phyloP scores from a whole-genome alignment of 441 rosid species.

The Breynia disticha region DNA sequence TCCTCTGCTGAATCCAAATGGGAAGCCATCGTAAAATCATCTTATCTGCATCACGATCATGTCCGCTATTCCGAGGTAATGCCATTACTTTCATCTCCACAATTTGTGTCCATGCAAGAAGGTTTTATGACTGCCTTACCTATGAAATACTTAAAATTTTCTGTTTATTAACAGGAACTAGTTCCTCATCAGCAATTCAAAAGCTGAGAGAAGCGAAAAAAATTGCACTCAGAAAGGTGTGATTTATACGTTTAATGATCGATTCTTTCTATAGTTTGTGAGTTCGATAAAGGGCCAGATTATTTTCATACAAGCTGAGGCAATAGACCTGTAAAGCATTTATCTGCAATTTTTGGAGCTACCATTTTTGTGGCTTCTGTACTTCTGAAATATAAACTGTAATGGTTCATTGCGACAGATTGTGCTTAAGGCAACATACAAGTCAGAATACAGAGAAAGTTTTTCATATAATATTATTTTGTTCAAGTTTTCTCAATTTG shows the following conservation, averaged over 20 bases:
- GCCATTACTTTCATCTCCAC: background rate
- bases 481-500: too few species aligned
- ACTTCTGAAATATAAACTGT: too few species aligned
- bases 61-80: conserved; percentile 48
- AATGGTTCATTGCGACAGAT: too few species aligned
- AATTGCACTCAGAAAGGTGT: background rate
- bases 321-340: background rate
- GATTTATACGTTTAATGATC: conserved; percentile 2
- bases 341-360: background rate
- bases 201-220: conserved; percentile 20
- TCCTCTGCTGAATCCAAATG: conserved; percentile 44
- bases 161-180: conserved; percentile 48
- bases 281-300: background rate
- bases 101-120: too few species aligned
- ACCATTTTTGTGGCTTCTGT: too few species aligned
- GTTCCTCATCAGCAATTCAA: conserved; percentile 36
- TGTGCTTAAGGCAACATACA: too few species aligned
- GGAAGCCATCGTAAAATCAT: conserved; percentile 85
- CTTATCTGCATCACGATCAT: conserved; percentile 43
- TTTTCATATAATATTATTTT: too few species aligned
- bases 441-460: too few species aligned
- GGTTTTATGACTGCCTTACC: background rate
- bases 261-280: background rate
- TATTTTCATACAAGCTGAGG: background rate
- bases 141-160: background rate